Base-by-base conservation (phyloP, 345 rosid species). In the Draba incana region DNA sequence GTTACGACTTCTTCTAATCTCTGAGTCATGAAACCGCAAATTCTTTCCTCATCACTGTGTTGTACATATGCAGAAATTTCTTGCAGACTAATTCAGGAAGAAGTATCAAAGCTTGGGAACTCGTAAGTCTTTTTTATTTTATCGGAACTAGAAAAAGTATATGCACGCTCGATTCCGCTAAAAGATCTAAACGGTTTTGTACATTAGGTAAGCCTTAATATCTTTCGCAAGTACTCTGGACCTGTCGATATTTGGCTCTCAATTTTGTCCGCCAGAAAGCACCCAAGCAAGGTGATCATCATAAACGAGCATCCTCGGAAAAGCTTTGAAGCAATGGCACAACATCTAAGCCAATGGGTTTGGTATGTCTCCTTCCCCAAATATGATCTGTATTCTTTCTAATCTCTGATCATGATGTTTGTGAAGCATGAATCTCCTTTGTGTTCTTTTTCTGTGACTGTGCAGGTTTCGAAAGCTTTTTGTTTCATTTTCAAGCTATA, bases 391-490 rank as follows among this genome's bases (percentile, higher is more conserved):
- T 54, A 28, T 28, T 4, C 4, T 30, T 50, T 31, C 47, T 58
- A 15, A 33, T 11, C 59, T n/a, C 39, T n/a, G 12, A 25, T 15
- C 53, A 28, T 44, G 56, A 25, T 58, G 48, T 50, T 10, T 52
- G 6, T 59, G 57, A 66, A 62, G 31, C 65, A 65, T 41, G 60
- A 57, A 57, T 41, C 30, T 35, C 10, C 39, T 30, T 30, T 0
- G 6, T 25, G 10, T 10, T 44, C 30, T 8, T 15, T 41, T 24
- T 24, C 13, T 67, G 10, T 37, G 16, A 68, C 33, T 71, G 24
- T 82, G 82, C 86, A 90, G 84, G 97, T 90, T 90, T 44, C 82
- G 92, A 28, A 90, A 86, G 83, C 89, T 92, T 70, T 90, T 92
- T 10, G 84, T 92, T 47, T 78, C 83, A 15, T 85, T 90, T 64